Conservation (phyloP, 139 green algal species). For the Chlamydomonas sp. region DNA sequence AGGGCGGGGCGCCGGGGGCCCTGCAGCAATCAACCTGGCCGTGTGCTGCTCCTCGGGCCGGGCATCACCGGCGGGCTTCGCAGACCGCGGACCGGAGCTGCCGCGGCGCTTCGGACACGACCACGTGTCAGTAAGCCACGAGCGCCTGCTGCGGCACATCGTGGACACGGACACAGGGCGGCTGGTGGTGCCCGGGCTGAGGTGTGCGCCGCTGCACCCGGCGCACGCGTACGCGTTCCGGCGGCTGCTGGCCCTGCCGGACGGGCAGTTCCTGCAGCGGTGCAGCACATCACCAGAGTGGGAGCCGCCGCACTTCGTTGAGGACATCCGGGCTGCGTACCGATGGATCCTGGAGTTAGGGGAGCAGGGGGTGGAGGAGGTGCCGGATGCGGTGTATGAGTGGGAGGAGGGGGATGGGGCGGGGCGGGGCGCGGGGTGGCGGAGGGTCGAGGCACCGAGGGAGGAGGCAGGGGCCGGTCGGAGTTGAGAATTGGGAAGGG, state of each 20-base stretch:
- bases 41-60: neutral
- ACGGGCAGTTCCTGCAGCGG: neutral
- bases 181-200: neutral
- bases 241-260: neutral
- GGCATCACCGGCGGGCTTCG: neutral
- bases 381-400: slow-evolving; percentile 1
- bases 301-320: slow-evolving; percentile 28
- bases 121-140: too few relatives aligned
- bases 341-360: neutral
- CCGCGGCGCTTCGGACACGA: slow-evolving; percentile 17
- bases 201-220: neutral
- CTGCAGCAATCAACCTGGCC: too few relatives aligned
- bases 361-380: too few relatives aligned
- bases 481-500: neutral
- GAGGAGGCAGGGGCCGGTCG: neutral
- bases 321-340: neutral
- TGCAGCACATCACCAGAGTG: slow-evolving; percentile 7
- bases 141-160: neutral
- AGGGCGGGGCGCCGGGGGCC: neutral
- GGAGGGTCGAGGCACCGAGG: neutral
- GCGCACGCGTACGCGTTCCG: neutral
- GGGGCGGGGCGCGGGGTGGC: neutral
- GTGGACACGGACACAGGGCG: neutral
- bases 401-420: neutral
- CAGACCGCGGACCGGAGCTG: slow-evolving; percentile 1